Evolutionary conservation across 208 protist species (phyloP).

Genomic region (Trypanosoma vivax): DNA sequence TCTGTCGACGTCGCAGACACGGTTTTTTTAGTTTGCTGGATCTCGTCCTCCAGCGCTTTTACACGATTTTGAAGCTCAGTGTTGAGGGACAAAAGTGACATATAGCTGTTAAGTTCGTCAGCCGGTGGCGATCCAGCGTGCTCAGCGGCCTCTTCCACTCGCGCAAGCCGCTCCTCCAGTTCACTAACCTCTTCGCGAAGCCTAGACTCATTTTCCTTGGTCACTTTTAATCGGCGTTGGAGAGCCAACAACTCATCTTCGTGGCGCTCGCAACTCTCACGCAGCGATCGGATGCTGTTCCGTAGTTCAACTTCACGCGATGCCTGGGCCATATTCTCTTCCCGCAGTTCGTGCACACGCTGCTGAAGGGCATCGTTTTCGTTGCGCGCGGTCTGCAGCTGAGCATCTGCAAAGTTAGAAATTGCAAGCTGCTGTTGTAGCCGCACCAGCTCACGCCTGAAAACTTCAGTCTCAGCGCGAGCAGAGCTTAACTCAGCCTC

Average conservation of each 20-base stretch:
- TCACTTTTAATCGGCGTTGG: constrained; percentile 14
- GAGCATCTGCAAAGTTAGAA: constrained; percentile 36
- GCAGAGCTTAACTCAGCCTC: not conserved
- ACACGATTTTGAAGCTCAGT: constrained; percentile 31
- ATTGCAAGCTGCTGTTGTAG: constrained; percentile 41
- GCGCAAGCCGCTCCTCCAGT: constrained; percentile 32
- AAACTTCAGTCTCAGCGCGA: constrained; percentile 6
- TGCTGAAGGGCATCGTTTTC: constrained; percentile 53
- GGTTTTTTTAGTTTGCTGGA: constrained; percentile 8
- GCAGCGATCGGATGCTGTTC: constrained; percentile 27
- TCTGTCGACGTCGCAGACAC: not conserved
- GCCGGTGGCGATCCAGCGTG: constrained; percentile 19
- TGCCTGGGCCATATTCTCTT: constrained; percentile 35
- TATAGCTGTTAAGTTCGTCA: constrained; percentile 54
- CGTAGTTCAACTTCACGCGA: constrained; percentile 38
- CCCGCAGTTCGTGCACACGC: constrained; percentile 44
- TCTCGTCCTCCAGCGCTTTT: constrained; percentile 28
- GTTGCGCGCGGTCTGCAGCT: constrained; percentile 35
- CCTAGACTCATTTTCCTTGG: constrained; percentile 21
- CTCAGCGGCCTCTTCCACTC: constrained; percentile 16
- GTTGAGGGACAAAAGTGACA: constrained; percentile 62
- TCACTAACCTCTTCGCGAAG: constrained; percentile 39
- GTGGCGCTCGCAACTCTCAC: constrained; percentile 26
- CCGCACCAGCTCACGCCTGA: constrained; percentile 25
- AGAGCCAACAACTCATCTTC: constrained; percentile 25